A percentile compares a stretch with the other conserved stretches of the same genome.
Conservation (phyloP, 1,284 basidiomycete genomes). For the Sporisorium scitamineum region DNA sequence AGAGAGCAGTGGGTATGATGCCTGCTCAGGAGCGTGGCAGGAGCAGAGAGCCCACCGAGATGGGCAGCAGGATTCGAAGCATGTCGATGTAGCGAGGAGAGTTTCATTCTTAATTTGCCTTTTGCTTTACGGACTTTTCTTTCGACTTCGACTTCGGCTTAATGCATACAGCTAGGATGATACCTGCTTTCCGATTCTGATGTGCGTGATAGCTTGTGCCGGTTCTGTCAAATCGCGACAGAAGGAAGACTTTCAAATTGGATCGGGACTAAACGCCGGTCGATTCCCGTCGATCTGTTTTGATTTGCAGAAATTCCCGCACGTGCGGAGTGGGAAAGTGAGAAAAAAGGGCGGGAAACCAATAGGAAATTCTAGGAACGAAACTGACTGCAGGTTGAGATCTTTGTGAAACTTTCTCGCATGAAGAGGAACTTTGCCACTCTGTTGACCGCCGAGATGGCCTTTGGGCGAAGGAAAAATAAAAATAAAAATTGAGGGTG, state of each 20-base stretch:
- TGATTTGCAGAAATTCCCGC: background rate
- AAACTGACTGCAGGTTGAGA: background rate
- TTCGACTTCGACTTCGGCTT: background rate
- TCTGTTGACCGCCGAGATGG: background rate
- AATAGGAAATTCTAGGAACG: no score
- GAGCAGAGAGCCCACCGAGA: constrained; percentile 37
- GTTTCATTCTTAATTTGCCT: background rate
- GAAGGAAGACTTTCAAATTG: background rate
- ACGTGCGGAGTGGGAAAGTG: background rate
- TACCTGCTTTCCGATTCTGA: no score
- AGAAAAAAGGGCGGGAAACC: no score
- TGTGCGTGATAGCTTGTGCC: background rate
- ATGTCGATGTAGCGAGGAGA: constrained; percentile 59
- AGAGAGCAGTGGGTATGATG: constrained; percentile 32
- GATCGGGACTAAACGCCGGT: background rate
- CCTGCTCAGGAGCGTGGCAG: constrained; percentile 21
- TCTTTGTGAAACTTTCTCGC: background rate
- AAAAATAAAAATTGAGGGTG: background rate
- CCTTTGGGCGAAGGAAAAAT: background rate
- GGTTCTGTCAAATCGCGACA: background rate
- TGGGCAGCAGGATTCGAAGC: constrained; percentile 57
- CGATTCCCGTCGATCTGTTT: background rate
- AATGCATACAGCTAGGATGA: background rate
- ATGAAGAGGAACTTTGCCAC: background rate
- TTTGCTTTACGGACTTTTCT: constrained; percentile 4